phyloP scores from a whole-genome alignment of 169 alveolate genomes.

The Plasmodium chabaudi region DNA sequence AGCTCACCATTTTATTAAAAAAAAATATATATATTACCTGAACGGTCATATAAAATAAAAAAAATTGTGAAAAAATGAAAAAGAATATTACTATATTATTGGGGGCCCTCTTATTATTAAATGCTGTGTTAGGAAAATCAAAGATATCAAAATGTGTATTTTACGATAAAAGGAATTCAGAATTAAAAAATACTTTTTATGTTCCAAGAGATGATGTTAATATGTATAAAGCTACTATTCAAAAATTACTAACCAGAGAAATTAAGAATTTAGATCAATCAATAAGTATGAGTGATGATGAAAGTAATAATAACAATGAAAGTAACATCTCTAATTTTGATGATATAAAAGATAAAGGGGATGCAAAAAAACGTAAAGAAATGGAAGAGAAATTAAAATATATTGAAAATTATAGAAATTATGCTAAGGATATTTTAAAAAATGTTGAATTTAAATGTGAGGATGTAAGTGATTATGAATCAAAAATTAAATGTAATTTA shows the following conservation, averaged over 20 bases:
- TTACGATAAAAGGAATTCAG: slow-evolving; percentile 38
- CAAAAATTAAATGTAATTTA: slow-evolving; percentile 47
- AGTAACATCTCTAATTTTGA: slow-evolving; percentile 34
- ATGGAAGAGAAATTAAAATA: slow-evolving; percentile 60
- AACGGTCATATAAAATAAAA: too few relatives aligned
- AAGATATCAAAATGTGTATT: slow-evolving; percentile 48
- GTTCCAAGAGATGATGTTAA: slow-evolving; percentile 42
- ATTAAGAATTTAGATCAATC: slow-evolving; percentile 22
- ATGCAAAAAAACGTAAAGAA: slow-evolving; percentile 52
- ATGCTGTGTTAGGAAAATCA: slow-evolving; percentile 3
- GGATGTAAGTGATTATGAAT: slow-evolving; percentile 25
- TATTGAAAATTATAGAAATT: slow-evolving; percentile 68
- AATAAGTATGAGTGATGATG: not conserved
- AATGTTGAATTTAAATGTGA: slow-evolving; percentile 67
- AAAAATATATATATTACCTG: too few relatives aligned
- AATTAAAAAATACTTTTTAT: slow-evolving; percentile 41
- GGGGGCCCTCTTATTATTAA: not conserved
- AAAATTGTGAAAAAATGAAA: too few relatives aligned
- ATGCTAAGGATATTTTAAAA: slow-evolving; percentile 38
- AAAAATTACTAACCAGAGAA: slow-evolving; percentile 34
- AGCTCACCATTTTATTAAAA: too few relatives aligned
- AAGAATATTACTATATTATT: too few relatives aligned
- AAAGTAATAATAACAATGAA: not conserved
- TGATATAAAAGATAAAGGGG: slow-evolving; percentile 47
- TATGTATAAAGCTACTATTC: slow-evolving; percentile 55